Base-by-base conservation (phyloP, 352 stramenopile species). In the Globisporangium paddicum region DNA sequence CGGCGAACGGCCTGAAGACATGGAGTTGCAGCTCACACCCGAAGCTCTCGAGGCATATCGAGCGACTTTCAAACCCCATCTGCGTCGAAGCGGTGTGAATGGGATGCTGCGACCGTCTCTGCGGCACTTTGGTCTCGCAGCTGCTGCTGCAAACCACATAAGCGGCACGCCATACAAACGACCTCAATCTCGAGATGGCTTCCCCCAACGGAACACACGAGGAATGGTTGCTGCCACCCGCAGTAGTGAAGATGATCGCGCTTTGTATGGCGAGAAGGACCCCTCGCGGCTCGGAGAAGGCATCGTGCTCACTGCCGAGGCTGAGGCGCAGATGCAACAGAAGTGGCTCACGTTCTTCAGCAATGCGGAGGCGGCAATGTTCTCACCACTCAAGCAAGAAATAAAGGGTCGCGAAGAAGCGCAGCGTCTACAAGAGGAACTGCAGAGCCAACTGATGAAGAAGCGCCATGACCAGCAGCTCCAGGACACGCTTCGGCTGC, bases 291-390 rank as follows among this genome's bases (percentile, higher is more conserved):
- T 87, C 5, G 76, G 71, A 5, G 79, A 79, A 32, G 76, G 66
- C 1, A 80, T 90, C n/a, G 69, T 60, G 2, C 73, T 89, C 16
- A 81, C 62, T 28, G n/a, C 57, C 0, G 79, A 90, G 25, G 67
- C 65, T 0, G 77, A 89, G 60, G 63, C 55, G 23, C 38, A 62
- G 4, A 80, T 82, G 72, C 66, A 82, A 30, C 67, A 75, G 7
- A 86, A 82, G 51, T 90, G 79, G 81, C 41, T 70, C n/a, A 53
- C 71, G 7, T 81, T 88, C 49, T 90, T 90, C 51, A 60, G 54
- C 8, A 62, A 77, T 13, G 77, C 79, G 0, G 81, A 90, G 48
- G 55, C 44, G 1, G 77, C 63, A 11, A 79, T 90, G 71, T 89
- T 90, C 30, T 71, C 71, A 1, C 64, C 69, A 0, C 56, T 90